Evolutionary conservation across 139 green algal species (phyloP).

Genomic region (Edaphochlamys debaryana): DNA sequence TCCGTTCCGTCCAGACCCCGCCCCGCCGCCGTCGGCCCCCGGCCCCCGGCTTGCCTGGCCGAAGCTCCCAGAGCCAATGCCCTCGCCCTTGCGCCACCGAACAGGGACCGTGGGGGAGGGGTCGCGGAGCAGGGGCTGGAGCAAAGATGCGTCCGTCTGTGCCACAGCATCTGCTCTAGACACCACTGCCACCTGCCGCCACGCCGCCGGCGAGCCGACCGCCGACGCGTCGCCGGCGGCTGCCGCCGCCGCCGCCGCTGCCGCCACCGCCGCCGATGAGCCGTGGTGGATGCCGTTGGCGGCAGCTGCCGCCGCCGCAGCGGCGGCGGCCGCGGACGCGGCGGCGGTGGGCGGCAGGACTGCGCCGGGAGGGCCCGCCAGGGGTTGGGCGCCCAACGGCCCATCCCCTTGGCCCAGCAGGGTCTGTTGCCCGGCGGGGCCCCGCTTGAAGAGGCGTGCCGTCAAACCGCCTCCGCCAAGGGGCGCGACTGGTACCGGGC

Average conservation of each 20-base stretch:
- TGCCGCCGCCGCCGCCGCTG: not conserved
- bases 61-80: slow-evolving; percentile 58
- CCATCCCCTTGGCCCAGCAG: no score
- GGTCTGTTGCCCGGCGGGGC: no score
- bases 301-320: not conserved
- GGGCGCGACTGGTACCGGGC: no score
- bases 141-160: slow-evolving; percentile 28
- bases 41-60: slow-evolving; percentile 37
- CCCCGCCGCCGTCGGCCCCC: no score
- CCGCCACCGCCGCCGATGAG: not conserved
- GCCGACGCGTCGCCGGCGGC: not conserved
- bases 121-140: slow-evolving; percentile 21
- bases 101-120: slow-evolving; percentile 41
- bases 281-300: not conserved
- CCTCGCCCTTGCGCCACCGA: slow-evolving; percentile 60
- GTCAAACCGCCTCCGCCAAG: no score
- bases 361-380: no score
- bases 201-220: not conserved
- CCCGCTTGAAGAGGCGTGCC: no score
- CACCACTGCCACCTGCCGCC: not conserved
- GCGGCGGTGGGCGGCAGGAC: not conserved
- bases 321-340: not conserved
- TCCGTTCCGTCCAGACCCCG: no score
- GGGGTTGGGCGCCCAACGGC: no score
- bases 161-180: not conserved